Conservation (phyloP, 2,329 filamentous ascomycete genomes). For the Microsporum audouinii region DNA sequence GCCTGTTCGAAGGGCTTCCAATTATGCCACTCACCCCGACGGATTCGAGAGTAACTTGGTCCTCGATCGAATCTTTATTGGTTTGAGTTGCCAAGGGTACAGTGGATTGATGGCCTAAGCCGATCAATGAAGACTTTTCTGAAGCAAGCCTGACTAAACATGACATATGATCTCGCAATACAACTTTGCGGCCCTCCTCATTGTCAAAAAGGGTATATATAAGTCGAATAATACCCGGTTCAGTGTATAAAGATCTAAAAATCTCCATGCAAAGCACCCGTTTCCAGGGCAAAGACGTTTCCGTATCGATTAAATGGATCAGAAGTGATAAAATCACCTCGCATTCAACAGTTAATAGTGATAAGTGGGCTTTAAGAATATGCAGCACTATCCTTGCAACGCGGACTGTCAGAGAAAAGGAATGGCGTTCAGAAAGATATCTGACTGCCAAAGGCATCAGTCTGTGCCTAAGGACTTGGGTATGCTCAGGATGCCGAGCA, state of each 20-base stretch:
- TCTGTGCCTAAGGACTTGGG: slow-evolving; percentile 61
- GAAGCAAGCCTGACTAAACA: slow-evolving; percentile 86
- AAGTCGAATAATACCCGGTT: slow-evolving; percentile 63
- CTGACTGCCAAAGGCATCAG: slow-evolving; percentile 76
- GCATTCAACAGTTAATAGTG: slow-evolving; percentile 63
- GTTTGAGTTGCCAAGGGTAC: slow-evolving; percentile 55
- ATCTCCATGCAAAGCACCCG: slow-evolving; percentile 83
- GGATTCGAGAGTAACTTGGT: slow-evolving; percentile 81
- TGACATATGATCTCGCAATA: slow-evolving; percentile 72
- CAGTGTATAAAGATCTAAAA: slow-evolving; percentile 72
- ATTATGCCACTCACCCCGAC: slow-evolving; percentile 83
- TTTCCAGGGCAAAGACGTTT: slow-evolving; percentile 69
- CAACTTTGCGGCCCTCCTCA: slow-evolving; percentile 56
- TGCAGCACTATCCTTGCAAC: slow-evolving; percentile 74
- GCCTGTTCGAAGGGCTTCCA: slow-evolving; percentile 55
- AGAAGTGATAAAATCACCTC: slow-evolving; percentile 71
- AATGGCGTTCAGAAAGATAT: slow-evolving; percentile 63
- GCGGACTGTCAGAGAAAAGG: slow-evolving; percentile 72
- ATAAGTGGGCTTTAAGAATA: slow-evolving; percentile 65
- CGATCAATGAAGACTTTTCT: slow-evolving; percentile 80
- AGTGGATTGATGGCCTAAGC: slow-evolving; percentile 77
- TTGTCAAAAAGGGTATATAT: slow-evolving; percentile 74
- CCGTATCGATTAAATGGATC: slow-evolving; percentile 78
- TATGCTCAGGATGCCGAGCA: slow-evolving; percentile 64
- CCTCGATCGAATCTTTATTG: slow-evolving; percentile 49